Conservation (phyloP, 805 yeast species). For the Metschnikowia anglica region DNA sequence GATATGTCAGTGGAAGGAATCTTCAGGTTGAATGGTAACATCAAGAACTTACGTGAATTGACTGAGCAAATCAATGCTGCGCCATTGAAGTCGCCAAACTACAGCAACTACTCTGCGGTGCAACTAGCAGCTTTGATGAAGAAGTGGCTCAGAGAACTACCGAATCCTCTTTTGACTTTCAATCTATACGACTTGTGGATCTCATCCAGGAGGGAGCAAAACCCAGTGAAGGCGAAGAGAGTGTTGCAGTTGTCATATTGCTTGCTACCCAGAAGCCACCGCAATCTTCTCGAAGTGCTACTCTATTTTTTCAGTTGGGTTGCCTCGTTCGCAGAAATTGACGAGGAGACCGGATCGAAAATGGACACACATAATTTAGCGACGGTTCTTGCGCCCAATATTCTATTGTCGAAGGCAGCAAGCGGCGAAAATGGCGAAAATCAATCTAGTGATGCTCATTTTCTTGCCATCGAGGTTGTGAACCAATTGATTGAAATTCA, state of each 20-base stretch:
- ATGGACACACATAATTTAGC: conserved; percentile 96
- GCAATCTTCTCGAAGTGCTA: conserved; percentile 85
- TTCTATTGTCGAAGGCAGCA: conserved; percentile 59
- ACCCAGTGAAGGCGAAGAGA: conserved; percentile 46
- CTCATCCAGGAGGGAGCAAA: conserved; percentile 54
- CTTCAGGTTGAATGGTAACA: conserved; percentile 94
- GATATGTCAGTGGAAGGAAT: conserved; percentile 96
- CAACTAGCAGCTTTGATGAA: conserved; percentile 92
- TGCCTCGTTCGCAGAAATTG: conserved; percentile 90
- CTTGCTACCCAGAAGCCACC: conserved; percentile 73
- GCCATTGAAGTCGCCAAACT: conserved; percentile 70
- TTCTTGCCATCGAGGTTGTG: conserved; percentile 87
- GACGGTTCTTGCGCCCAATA: conserved; percentile 92
- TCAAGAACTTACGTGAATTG: conserved; percentile 71
- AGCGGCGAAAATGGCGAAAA: conserved; percentile 25
- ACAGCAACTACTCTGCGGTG: conserved; percentile 75
- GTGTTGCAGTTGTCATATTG: conserved; percentile 66
- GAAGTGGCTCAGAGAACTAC: conserved; percentile 87
- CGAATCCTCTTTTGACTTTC: conserved; percentile 83
- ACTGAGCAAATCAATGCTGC: conserved; percentile 69
- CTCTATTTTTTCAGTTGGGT: conserved; percentile 90
- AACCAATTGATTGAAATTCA: conserved; percentile 78
- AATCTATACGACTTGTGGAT: conserved; percentile 78
- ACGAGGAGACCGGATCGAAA: conserved; percentile 81
- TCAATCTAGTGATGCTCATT: conserved; percentile 65